Evolutionary conservation across 2,329 filamentous ascomycete genomes (phyloP).

Genomic region (Sodiomyces alkalinus): DNA sequence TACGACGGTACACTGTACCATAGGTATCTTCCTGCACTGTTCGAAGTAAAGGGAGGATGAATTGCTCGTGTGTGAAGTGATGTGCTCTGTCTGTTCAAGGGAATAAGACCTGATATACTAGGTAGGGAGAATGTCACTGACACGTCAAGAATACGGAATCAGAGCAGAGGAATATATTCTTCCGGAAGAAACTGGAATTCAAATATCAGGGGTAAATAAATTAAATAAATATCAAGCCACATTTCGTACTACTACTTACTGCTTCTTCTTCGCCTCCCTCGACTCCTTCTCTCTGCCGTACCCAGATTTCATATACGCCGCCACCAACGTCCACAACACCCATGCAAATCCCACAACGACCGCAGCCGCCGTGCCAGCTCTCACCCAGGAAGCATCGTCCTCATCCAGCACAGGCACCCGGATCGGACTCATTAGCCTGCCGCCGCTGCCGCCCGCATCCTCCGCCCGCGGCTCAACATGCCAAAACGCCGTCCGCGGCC

Average conservation of each 20-base stretch:
- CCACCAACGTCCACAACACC: conserved; percentile 45
- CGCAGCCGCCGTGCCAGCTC: conserved; percentile 39
- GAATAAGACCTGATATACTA: no score
- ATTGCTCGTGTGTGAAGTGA: no score
- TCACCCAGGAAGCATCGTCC: conserved; percentile 29
- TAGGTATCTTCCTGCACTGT: no score
- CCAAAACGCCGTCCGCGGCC: conserved; percentile 65
- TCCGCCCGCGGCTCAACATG: conserved; percentile 45
- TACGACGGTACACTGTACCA: no score
- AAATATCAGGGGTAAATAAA: no score
- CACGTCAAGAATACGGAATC: no score
- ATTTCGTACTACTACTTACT: no score
- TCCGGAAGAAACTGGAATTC: not conserved
- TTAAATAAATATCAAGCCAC: no score
- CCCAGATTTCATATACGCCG: conserved; percentile 19
- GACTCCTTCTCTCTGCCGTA: conserved; percentile 10
- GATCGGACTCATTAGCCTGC: conserved; percentile 35
- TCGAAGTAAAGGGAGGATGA: no score
- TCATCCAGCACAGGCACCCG: conserved; percentile 51
- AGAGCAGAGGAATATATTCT: no score
- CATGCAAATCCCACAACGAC: conserved; percentile 54
- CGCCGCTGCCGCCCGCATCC: conserved; percentile 10
- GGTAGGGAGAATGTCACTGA: no score
- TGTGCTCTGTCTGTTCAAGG: no score
- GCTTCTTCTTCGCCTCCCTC: conserved; percentile 5